Percentiles rank a stretch among this genome's conserved stretches.
phyloP scores from a whole-genome alignment of 2,329 filamentous ascomycete species.

The Aureobasidium subglaciale region DNA sequence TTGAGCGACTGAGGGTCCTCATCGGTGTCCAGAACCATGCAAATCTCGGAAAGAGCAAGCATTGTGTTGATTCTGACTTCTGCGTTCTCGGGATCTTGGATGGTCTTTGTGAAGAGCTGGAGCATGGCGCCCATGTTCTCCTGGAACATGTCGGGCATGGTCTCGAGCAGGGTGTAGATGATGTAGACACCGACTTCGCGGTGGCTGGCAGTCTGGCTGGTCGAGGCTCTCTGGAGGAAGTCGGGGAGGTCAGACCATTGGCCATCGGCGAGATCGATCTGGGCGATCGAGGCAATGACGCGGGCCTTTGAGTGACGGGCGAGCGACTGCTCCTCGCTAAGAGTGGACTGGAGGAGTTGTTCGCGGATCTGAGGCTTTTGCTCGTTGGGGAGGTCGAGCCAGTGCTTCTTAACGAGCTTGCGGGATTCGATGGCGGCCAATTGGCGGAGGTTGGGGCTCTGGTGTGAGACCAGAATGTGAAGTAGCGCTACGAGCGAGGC shows the following conservation, averaged over 20 bases:
- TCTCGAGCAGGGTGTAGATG: slow-evolving; percentile 84
- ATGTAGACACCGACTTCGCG: slow-evolving; percentile 91
- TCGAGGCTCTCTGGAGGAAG: slow-evolving; percentile 71
- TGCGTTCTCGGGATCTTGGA: slow-evolving; percentile 81
- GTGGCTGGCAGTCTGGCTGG: slow-evolving; percentile 65
- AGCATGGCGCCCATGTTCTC: slow-evolving; percentile 77
- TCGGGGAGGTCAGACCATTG: slow-evolving; percentile 78
- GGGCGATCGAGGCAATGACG: slow-evolving; percentile 79
- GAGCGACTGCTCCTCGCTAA: slow-evolving; percentile 69
- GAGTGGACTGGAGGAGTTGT: slow-evolving; percentile 73
- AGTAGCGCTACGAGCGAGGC: slow-evolving; percentile 79
- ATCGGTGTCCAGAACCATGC: slow-evolving; percentile 80
- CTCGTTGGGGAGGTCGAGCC: slow-evolving; percentile 63
- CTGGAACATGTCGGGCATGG: slow-evolving; percentile 74
- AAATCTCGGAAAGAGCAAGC: slow-evolving; percentile 78
- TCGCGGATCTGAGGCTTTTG: slow-evolving; percentile 77
- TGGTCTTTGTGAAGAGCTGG: slow-evolving; percentile 74
- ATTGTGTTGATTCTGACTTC: slow-evolving; percentile 94
- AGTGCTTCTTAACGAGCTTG: slow-evolving; percentile 78
- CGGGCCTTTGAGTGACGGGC: slow-evolving; percentile 82
- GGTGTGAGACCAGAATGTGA: slow-evolving; percentile 77
- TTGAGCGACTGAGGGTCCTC: slow-evolving; percentile 69
- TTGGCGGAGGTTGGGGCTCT: slow-evolving; percentile 67
- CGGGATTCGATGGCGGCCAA: slow-evolving; percentile 85
- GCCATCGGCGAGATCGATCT: slow-evolving; percentile 77